Conservation (phyloP, 139 green algal species). For the Parachlorella kessleri region DNA sequence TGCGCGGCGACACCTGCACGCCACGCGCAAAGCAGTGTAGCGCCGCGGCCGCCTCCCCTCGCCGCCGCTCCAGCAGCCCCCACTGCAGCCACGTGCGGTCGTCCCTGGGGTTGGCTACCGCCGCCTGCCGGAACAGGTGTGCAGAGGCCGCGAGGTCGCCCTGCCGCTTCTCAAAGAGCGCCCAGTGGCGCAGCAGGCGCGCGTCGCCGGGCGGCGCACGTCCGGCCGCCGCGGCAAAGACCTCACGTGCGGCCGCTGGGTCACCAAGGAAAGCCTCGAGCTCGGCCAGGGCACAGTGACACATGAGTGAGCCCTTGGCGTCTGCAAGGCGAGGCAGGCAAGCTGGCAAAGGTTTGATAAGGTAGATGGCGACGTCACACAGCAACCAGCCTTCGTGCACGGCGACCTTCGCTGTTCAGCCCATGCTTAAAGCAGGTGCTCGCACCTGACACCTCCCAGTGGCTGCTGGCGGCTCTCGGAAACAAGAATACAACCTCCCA, state of each 20-base stretch:
- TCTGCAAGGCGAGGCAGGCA: constrained; percentile 26
- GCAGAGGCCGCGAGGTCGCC: constrained; percentile 47
- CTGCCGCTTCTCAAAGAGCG: constrained; percentile 69
- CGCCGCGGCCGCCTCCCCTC: constrained; percentile 37
- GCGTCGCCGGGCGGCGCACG: background rate
- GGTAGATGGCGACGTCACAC: no score
- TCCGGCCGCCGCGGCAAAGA: constrained; percentile 31
- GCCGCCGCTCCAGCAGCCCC: constrained; percentile 69
- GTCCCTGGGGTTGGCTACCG: constrained; percentile 37
- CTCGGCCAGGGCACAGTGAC: constrained; percentile 61
- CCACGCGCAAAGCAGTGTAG: constrained; percentile 57
- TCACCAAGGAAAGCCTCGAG: constrained; percentile 58
- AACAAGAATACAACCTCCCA: no score
- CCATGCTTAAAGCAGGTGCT: no score
- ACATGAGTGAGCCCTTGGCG: constrained; percentile 49
- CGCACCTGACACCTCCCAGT: no score
- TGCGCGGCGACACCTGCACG: constrained; percentile 46
- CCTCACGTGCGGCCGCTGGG: constrained; percentile 29
- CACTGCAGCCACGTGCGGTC: constrained; percentile 75
- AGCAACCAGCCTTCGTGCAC: no score
- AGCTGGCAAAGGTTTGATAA: no score
- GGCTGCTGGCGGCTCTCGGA: no score
- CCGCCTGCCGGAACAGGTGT: constrained; percentile 30
- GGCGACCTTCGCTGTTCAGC: no score
- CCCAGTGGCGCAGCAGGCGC: constrained; percentile 65